Percentiles rank a stretch among this genome's conserved stretches.
phyloP scores from a whole-genome alignment of 108 stramenopile species.

The Licmophora abbreviata region DNA sequence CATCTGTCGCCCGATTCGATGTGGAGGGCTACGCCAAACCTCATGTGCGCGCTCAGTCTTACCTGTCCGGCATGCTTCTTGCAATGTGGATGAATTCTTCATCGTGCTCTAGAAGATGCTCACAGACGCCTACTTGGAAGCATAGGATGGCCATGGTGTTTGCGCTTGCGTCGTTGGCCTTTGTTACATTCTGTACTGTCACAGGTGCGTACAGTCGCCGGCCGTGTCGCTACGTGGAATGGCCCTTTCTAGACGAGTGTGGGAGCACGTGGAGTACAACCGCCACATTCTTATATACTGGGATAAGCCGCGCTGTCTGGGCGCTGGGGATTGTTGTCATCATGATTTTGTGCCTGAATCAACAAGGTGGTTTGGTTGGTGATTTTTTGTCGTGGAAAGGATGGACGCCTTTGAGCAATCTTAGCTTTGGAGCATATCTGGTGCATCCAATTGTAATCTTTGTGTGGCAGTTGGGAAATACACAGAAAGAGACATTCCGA shows the following conservation, averaged over 20 bases:
- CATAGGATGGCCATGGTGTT: slow-evolving; percentile 8
- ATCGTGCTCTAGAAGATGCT: too few species aligned
- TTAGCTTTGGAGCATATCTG: slow-evolving; percentile 41
- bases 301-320: slow-evolving; percentile 31
- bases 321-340: slow-evolving; percentile 22
- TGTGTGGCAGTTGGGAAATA: slow-evolving; percentile 27
- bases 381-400: slow-evolving; percentile 23
- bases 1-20: slow-evolving; percentile 30
- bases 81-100: slow-evolving; percentile 18
- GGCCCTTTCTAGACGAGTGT: slow-evolving; percentile 14
- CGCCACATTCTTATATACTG: slow-evolving; percentile 27
- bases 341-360: slow-evolving; percentile 21
- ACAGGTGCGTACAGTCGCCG: slow-evolving; percentile 36
- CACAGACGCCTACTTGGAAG: neutral
- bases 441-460: slow-evolving; percentile 52
- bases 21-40: slow-evolving; percentile 48
- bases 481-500: slow-evolving; percentile 27
- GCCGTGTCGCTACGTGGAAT: slow-evolving; percentile 41
- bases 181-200: slow-evolving; percentile 26
- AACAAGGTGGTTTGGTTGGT: slow-evolving; percentile 4
- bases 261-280: slow-evolving; percentile 26
- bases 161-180: slow-evolving; percentile 10
- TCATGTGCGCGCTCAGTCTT: slow-evolving; percentile 39
- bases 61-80: slow-evolving; percentile 38
- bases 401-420: slow-evolving; percentile 42